Evolutionary conservation across 148 eudicot species (phyloP), one percentile per base, ranked within the genome.

Genomic region (Rheum nobile): DNA sequence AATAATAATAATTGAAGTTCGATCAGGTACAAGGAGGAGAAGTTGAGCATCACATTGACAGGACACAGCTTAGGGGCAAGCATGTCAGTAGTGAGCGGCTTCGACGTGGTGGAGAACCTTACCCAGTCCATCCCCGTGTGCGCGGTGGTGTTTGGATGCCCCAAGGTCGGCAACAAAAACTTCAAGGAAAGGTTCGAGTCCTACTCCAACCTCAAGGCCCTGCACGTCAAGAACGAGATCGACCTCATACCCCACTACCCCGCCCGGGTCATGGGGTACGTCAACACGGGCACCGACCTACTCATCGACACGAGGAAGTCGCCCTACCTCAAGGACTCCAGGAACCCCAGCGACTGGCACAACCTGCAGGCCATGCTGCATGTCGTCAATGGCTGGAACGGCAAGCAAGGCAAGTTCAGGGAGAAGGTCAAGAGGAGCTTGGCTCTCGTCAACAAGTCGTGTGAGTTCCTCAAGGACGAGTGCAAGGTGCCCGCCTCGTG

Each of bases 181-280:
- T 93, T 93, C 84, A 81, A 84, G 57, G 84, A 88, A 0, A 83
- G 81, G 44, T 46, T 89, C 9, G 79, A 79, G 28, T 72, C 84
- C 16, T 72, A 78, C 72, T 71, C 78, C 1, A 93, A 88, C 21
- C 73, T 89, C 24, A 91, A 91, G 13, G 83, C 88, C 21, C 72
- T 94, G 17, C 97, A 94, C 21, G 79, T 94, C 8, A 80, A 77
- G 73, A 94, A 90, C 73, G 74, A 55, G 19, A 94, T 94, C 31
- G 98, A 94, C 55, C 35, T 89, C 55, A 89, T 94, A 42, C 90
- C 97, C 12, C 88, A 73, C 0, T 94, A 94, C 61, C 98, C 98
- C 1, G 69, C 84, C 8, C 67, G 61, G 0, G 54, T 93, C n/a
- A 54, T 89, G 50, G 96, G 98, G 4, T 93, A 89, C 35, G 87